Conservation (phyloP, 805 yeast genomes). For the Saccharomycopsis amapae region DNA sequence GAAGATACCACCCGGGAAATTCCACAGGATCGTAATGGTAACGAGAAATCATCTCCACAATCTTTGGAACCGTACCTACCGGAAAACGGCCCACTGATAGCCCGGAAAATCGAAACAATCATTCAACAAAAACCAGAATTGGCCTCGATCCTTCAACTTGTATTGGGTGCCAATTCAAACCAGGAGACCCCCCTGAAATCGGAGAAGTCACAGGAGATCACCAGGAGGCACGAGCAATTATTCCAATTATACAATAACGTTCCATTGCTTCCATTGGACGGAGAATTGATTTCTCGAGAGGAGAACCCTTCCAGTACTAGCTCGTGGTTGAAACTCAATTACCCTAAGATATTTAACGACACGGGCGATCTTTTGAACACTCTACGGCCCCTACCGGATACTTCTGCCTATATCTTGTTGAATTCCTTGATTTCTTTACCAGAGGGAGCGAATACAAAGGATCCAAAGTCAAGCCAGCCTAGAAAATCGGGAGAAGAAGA, state of each 20-base stretch:
- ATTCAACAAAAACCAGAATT: conserved; percentile 2
- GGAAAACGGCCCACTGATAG: neutral
- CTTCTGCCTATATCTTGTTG: conserved; percentile 14
- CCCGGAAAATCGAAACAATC: neutral
- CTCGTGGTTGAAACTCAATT: conserved; percentile 12
- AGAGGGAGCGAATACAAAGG: no score
- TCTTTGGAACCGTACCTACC: neutral
- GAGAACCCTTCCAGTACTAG: conserved; percentile 10
- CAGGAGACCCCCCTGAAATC: neutral
- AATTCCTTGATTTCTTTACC: no score
- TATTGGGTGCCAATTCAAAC: neutral
- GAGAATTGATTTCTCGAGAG: neutral
- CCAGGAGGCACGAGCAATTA: conserved; percentile 2
- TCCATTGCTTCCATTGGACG: conserved; percentile 6
- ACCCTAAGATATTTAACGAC: conserved; percentile 14
- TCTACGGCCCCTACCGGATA: conserved; percentile 10
- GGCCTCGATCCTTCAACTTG: neutral
- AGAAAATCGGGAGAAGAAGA: no score
- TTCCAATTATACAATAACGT: conserved; percentile 8
- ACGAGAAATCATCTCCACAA: neutral
- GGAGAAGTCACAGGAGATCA: neutral
- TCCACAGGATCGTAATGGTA: neutral
- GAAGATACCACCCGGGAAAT: neutral
- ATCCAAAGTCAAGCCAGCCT: no score
- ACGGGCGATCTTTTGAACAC: conserved; percentile 17